Evolutionary conservation across 2,329 filamentous ascomycete genomes (phyloP).

Genomic region (Sclerotinia trifoliorum): DNA sequence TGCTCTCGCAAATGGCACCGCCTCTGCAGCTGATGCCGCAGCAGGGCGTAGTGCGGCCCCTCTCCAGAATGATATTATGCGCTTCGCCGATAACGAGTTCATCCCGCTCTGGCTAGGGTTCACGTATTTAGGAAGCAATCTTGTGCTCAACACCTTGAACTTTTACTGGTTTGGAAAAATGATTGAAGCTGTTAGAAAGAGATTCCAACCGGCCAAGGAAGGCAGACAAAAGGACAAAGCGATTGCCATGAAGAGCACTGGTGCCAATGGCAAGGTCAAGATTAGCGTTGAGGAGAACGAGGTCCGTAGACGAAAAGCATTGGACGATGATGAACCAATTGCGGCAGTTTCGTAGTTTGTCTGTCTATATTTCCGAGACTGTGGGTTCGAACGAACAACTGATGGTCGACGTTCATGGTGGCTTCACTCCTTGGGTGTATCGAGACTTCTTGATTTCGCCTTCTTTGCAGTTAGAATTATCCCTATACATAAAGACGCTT

Average conservation of each 20-base stretch:
- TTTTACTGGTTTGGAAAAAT: slow-evolving; percentile 87
- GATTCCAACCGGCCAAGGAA: slow-evolving; percentile 60
- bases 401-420: neutral
- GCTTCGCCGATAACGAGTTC: slow-evolving; percentile 51
- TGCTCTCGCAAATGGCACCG: slow-evolving; percentile 38
- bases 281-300: slow-evolving; percentile 38
- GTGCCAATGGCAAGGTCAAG: slow-evolving; percentile 35
- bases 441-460: neutral
- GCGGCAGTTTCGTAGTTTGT: slow-evolving; percentile 17
- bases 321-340: slow-evolving; percentile 18
- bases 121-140: slow-evolving; percentile 67
- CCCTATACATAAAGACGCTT: slow-evolving; percentile 6
- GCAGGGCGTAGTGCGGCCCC: slow-evolving; percentile 35
- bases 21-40: slow-evolving; percentile 41
- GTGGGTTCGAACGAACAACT: neutral
- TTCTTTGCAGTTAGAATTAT: slow-evolving; percentile 3
- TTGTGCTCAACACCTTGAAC: slow-evolving; percentile 73
- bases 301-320: slow-evolving; percentile 36
- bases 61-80: slow-evolving; percentile 45
- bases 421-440: neutral
- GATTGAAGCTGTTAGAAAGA: slow-evolving; percentile 74
- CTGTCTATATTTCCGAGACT: slow-evolving; percentile 1
- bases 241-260: slow-evolving; percentile 34
- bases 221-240: slow-evolving; percentile 38
- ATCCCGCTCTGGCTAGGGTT: slow-evolving; percentile 69